Percentiles rank a stretch among this genome's conserved stretches.
These are phyloP conservation scores for Batrachochytrium dendrobatidis DNA, from an alignment of 371 early-diverging fungal species.

Conservation along the genomic window DNA sequence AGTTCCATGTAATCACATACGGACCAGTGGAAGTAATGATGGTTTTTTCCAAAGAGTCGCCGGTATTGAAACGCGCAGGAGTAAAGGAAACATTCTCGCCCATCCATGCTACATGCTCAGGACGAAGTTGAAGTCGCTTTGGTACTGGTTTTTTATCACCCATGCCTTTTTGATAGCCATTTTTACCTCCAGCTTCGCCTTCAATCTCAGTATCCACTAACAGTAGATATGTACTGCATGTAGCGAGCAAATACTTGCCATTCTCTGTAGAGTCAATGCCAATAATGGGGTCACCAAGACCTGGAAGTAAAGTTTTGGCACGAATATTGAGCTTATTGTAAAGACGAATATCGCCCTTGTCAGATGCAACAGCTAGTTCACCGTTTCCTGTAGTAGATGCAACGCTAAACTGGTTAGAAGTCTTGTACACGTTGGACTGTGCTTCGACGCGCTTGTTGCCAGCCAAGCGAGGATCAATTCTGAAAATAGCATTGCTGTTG, in stretches of 20 bases:
- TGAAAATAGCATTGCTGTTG: constrained; percentile 71
- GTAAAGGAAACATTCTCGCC: constrained; percentile 70
- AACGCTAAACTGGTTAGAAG: constrained; percentile 61
- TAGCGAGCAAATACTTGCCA: constrained; percentile 83
- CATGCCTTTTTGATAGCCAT: constrained; percentile 63
- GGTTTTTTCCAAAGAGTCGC: constrained; percentile 60
- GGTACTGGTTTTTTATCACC: constrained; percentile 65
- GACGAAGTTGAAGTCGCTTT: constrained; percentile 71
- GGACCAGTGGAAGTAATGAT: constrained; percentile 87
- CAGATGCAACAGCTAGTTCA: constrained; percentile 74
- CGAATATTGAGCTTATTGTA: constrained; percentile 71
- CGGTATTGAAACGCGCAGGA: constrained; percentile 86
- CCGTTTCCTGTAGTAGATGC: constrained; percentile 76
- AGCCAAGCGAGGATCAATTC: constrained; percentile 82
- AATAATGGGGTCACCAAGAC: constrained; percentile 79
- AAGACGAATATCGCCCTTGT: constrained; percentile 87
- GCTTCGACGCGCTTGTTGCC: constrained; percentile 57
- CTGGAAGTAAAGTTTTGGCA: constrained; percentile 86
- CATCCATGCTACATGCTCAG: constrained; percentile 86
- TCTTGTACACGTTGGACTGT: constrained; percentile 58
- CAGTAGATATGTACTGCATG: constrained; percentile 80
- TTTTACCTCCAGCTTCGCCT: constrained; percentile 28
- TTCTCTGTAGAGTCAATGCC: constrained; percentile 86
- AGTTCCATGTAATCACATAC: constrained; percentile 91
- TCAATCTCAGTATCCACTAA: constrained; percentile 56